Base-by-base conservation (phyloP, 257 asterid species). In the Solanum boliviense region DNA sequence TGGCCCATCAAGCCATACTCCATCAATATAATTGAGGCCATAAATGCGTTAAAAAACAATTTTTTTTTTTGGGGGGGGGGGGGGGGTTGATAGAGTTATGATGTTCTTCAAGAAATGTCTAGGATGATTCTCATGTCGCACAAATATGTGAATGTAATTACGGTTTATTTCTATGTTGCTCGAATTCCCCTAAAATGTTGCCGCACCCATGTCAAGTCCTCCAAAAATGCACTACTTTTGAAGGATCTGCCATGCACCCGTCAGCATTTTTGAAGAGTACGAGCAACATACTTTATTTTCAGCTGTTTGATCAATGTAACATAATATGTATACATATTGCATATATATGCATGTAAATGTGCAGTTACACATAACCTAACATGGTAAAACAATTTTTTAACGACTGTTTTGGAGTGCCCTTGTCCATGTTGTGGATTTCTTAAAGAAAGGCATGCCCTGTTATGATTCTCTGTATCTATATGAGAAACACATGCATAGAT, bases 1-100 rank as follows among this genome's bases (percentile, higher is more conserved):
- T 3, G 87, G 87, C 93, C 90, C 89, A 89, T 85, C 71, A 81
- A 36, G 91, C 89, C 88, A 91, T 67, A 60, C 87, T 88, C 90
- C 90, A 90, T 38, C 89, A 46, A 15, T 34, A 89, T 74, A 84
- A 52, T 70, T 46, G 85, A 88, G 89, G 88, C 90, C 67, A 85
- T 23, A 78, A 88, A 88, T 74, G 82, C 58, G 12, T 36, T 41
- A 11, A 2, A 38, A 23, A 23, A 38, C 13, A 0, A 21, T 46
- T 13, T 46, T 46, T 46, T 13, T 13, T 7, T 8, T 38, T 1
- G 9, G 18, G 3, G 58, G 16, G 6, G 2, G 2, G 56, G 6
- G 18, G 56, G 18, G 58, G 1, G 60, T 48, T 48, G 60, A 52
- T 52, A 52, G 60, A 52, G 60, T 52, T 52, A 48, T 48, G 60